Percentiles rank a stretch among this genome's conserved stretches.
Conservation (phyloP, 345 rosid genomes). For the Populus davidiana region DNA sequence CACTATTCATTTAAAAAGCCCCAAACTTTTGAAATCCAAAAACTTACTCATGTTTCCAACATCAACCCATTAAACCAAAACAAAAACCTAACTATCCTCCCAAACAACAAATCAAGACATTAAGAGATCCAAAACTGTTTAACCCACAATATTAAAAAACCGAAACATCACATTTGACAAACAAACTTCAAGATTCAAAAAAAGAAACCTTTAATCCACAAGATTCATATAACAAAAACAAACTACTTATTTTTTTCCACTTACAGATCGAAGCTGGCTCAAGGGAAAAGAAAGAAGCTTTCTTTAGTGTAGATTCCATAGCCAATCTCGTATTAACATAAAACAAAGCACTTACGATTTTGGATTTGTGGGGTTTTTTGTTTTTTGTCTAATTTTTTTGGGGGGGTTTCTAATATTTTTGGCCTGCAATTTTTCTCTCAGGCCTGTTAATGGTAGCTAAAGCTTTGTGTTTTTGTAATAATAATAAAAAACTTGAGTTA, state of each 20-base stretch:
- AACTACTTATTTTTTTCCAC: constrained; percentile 1
- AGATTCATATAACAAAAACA: background rate
- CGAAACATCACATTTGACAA: background rate
- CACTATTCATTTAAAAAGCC: background rate
- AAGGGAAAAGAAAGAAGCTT: constrained; percentile 9
- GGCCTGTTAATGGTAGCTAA: constrained; percentile 4
- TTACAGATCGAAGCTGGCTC: constrained; percentile 41
- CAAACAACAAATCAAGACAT: constrained; percentile 13
- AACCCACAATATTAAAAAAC: constrained; percentile 1
- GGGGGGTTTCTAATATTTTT: background rate
- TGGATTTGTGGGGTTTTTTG: background rate
- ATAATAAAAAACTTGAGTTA: background rate
- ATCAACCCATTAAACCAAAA: constrained; percentile 15
- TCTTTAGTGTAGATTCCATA: constrained; percentile 22
- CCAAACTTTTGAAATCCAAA: background rate
- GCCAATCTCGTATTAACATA: constrained; percentile 2
- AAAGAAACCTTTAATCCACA: background rate
- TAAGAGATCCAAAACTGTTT: constrained; percentile 20
- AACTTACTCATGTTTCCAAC: constrained; percentile 3
- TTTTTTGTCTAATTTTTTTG: background rate
- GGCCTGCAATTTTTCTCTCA: constrained; percentile 23
- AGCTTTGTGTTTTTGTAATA: background rate
- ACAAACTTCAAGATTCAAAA: background rate
- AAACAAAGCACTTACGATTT: constrained; percentile 1
- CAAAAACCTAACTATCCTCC: constrained; percentile 8